Evolutionary conservation across 768 basidiomycete genomes (phyloP).

Genomic region (Pulveroboletus sp.): DNA sequence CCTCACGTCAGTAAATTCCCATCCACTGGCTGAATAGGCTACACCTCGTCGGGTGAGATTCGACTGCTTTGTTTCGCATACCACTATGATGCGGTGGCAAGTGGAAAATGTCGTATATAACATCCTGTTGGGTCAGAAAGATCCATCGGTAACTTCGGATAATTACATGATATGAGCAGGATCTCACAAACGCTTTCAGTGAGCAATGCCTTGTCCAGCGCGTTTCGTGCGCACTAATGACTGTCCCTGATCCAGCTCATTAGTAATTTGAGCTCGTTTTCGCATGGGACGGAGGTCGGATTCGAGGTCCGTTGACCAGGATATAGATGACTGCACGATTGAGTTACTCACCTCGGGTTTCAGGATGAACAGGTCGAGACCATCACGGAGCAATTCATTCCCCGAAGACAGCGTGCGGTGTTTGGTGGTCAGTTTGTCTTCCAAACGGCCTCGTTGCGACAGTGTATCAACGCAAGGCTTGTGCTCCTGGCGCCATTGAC

Average conservation of each 20-base stretch:
- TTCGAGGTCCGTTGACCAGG: constrained; percentile 18
- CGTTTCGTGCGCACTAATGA: not conserved
- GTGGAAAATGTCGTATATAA: constrained; percentile 29
- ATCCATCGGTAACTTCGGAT: not conserved
- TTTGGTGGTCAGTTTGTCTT: constrained; percentile 32
- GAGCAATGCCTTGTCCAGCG: constrained; percentile 4
- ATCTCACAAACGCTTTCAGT: constrained; percentile 31
- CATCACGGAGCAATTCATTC: constrained; percentile 27
- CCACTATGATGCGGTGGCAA: constrained; percentile 20
- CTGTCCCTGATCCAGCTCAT: constrained; percentile 18
- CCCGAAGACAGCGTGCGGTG: constrained; percentile 27
- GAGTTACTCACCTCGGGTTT: constrained; percentile 1
- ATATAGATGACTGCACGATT: not conserved
- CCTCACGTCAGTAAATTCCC: constrained; percentile 13
- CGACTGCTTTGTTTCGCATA: constrained; percentile 22
- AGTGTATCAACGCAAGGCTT: constrained; percentile 27
- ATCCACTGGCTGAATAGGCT: constrained; percentile 8
- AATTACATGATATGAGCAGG: constrained; percentile 25
- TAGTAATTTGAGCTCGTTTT: constrained; percentile 22
- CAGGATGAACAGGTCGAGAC: constrained; percentile 20
- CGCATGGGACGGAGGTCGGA: constrained; percentile 5
- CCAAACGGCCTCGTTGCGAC: constrained; percentile 19
- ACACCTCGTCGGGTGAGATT: constrained; percentile 6
- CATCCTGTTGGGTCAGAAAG: not conserved
- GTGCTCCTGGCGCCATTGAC: constrained; percentile 25